Percentiles rank a stretch among this genome's conserved stretches.
These are phyloP conservation scores for Acrocalymma vagum DNA, from an alignment of 2,329 filamentous ascomycete species.

Conservation along the genomic window DNA sequence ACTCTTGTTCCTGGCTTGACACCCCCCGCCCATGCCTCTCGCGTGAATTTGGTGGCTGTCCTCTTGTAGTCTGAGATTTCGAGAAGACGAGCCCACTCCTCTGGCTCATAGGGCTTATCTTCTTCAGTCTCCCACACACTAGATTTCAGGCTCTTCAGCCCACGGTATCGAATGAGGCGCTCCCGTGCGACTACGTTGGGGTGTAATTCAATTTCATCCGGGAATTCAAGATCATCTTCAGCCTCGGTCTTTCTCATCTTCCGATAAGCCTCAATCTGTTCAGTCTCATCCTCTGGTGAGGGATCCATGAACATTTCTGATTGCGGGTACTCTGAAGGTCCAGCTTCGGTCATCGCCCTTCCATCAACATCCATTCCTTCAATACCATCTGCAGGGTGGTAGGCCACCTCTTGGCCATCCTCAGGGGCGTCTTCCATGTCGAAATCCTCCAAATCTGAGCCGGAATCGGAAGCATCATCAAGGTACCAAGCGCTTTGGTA, in stretches of 20 bases:
- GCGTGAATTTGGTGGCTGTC: constrained; percentile 76
- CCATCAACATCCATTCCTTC: constrained; percentile 67
- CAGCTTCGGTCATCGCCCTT: constrained; percentile 74
- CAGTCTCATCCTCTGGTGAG: constrained; percentile 82
- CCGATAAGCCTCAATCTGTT: constrained; percentile 83
- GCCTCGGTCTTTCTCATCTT: constrained; percentile 80
- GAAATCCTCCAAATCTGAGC: constrained; percentile 75
- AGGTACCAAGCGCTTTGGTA: constrained; percentile 97
- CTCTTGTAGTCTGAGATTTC: constrained; percentile 91
- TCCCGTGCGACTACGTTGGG: constrained; percentile 88
- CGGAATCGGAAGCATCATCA: constrained; percentile 81
- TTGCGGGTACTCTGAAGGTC: constrained; percentile 88
- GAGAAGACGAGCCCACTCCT: constrained; percentile 86
- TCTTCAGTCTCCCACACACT: constrained; percentile 90
- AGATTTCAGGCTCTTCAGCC: constrained; percentile 88
- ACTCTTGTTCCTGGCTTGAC: constrained; percentile 86
- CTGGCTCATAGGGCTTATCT: constrained; percentile 85
- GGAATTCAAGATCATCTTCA: constrained; percentile 92
- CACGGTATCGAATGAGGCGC: constrained; percentile 84
- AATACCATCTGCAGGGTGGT: constrained; percentile 81
- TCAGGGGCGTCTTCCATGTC: constrained; percentile 69
- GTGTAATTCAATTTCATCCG: constrained; percentile 94
- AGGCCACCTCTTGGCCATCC: constrained; percentile 60
- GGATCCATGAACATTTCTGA: constrained; percentile 90
- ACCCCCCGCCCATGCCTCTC: constrained; percentile 89